A percentile compares a stretch with the other conserved stretches of the same genome.
phyloP scores from a whole-genome alignment of 192 early-diverging fungal species.

The Diversispora eburnea region DNA sequence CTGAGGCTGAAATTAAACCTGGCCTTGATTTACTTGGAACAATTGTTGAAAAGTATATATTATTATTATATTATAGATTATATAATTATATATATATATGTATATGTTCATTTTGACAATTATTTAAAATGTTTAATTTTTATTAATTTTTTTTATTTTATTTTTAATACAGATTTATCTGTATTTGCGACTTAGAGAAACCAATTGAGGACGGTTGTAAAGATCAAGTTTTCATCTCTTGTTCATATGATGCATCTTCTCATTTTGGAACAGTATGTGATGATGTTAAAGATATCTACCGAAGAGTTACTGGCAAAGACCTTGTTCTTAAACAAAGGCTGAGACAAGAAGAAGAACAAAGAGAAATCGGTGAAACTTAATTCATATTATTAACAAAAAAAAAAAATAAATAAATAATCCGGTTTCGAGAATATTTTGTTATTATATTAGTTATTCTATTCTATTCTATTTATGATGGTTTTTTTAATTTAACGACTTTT shows the following conservation, averaged over 20 bases:
- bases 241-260: slow-evolving; percentile 96
- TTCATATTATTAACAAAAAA: too few relatives aligned
- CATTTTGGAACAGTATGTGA: slow-evolving; percentile 99
- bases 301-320: slow-evolving; percentile 70
- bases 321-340: slow-evolving; percentile 72
- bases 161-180: slow-evolving; percentile 59
- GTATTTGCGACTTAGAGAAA: slow-evolving; percentile 80
- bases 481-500: too few relatives aligned
- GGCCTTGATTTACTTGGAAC: slow-evolving; percentile 88
- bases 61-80: neutral
- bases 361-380: slow-evolving; percentile 33
- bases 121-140: too few relatives aligned
- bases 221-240: slow-evolving; percentile 87
- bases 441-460: too few relatives aligned
- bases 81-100: too few relatives aligned
- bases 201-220: slow-evolving; percentile 77
- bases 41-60: slow-evolving; percentile 75
- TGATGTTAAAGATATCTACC: slow-evolving; percentile 93
- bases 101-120: too few relatives aligned
- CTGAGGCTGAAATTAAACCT: slow-evolving; percentile 87
- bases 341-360: slow-evolving; percentile 53
- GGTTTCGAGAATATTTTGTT: too few relatives aligned
- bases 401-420: too few relatives aligned
- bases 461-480: too few relatives aligned
- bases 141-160: too few relatives aligned